phyloP scores from a whole-genome alignment of 2,329 filamentous ascomycete species.

The Erysiphe neolycopersici region DNA sequence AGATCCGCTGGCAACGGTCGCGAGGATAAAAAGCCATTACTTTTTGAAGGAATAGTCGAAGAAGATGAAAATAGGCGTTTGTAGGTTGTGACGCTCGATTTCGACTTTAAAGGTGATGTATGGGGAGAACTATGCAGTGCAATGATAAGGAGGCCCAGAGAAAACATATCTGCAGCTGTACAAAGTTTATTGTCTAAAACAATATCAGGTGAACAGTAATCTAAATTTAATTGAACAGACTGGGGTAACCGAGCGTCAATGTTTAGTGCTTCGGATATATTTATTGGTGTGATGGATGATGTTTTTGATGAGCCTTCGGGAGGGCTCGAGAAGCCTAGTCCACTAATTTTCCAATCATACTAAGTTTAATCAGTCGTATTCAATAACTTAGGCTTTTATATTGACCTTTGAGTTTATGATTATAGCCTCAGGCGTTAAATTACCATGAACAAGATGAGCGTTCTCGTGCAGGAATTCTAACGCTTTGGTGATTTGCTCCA shows the following conservation, averaged over 20 bases:
- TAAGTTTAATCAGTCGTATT: constrained; percentile 17
- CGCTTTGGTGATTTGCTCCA: constrained; percentile 80
- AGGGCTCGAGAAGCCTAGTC: constrained; percentile 69
- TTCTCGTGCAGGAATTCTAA: constrained; percentile 91
- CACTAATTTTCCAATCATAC: constrained; percentile 97
- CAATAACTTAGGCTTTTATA: background rate
- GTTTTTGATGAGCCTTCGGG: constrained; percentile 48
- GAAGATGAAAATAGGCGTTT: constrained; percentile 60
- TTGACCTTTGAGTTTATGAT: constrained; percentile 73
- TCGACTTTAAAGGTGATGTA: constrained; percentile 56
- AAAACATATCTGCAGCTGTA: constrained; percentile 73
- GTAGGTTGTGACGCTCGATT: constrained; percentile 59
- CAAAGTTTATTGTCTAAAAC: constrained; percentile 76
- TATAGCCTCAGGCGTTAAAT: constrained; percentile 78
- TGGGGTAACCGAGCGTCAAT: constrained; percentile 61
- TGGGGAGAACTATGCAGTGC: constrained; percentile 91
- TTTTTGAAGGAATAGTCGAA: constrained; percentile 48
- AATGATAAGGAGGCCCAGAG: constrained; percentile 64
- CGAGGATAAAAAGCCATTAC: constrained; percentile 65
- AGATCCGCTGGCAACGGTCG: constrained; percentile 59
- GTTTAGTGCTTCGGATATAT: constrained; percentile 59
- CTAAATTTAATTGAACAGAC: constrained; percentile 66
- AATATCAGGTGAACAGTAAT: constrained; percentile 88
- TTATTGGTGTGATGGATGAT: constrained; percentile 54
- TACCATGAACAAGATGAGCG: constrained; percentile 77